Evolutionary conservation across 2,329 filamentous ascomycete genomes (phyloP), one percentile per base, ranked within the genome.

Genomic region (Fusarium solani-melongenae): DNA sequence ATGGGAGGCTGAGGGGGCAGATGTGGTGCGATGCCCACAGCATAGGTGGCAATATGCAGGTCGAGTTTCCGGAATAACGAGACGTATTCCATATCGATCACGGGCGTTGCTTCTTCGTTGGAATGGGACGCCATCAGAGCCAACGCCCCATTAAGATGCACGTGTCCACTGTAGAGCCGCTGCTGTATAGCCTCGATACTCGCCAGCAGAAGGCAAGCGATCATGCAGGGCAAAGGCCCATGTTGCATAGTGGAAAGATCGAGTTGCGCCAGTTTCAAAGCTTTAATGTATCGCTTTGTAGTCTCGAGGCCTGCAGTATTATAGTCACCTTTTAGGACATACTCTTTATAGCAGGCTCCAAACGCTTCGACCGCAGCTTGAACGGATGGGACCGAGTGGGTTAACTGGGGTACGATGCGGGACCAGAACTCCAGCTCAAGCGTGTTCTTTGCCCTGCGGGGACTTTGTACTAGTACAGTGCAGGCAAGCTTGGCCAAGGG

Each of bases 381-480:
- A 1, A 76, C 74, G 6, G 51, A 71, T 0, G 74, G 72, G 9
- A 75, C 55, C 0, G 53, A 68, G 6, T 72, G 74, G 1, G 67
- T 64, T 3, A 76, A 10, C 12, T 76, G 74, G 2, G 72, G 74
- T 0, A 76, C 67, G 3, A 59, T 39, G 5, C 53, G 64, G 2
- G 74, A 75, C 74, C 74, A 76, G 20, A 76, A 75, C 1, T 36
- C 56, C 11, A 75, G 38, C 15, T 76, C 74, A 0, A 66, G 4
- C 1, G 56, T 24, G 14, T 67, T 76, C 15, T 65, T 68, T 2
- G 64, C 74, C 6, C 74, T 62, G 2, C 72, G 74, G 0, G 74
- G 74, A 2, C 74, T 69, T 15, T 66, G 67, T 0, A 61, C 55
- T 1, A 76, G 39, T 0, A 76, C 65, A 0, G n/a, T 59, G n/a